Evolutionary conservation across 2,329 filamentous ascomycete genomes (phyloP), one percentile per base, ranked within the genome.

Genomic region (Talaromyces amestolkiae): DNA sequence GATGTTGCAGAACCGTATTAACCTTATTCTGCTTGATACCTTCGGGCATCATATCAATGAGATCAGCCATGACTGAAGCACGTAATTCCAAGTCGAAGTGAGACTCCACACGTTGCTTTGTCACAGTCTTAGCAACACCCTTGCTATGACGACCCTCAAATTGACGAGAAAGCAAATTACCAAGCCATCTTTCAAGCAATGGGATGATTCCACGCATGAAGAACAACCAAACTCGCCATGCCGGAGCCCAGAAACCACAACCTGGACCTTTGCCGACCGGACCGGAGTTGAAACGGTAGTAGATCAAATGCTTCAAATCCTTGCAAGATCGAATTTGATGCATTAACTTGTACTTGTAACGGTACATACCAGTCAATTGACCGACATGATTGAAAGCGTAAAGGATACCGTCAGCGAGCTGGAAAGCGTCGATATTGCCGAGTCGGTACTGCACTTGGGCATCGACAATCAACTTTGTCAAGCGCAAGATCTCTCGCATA

Each of bases 41-140:
- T 77, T 99, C 96, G 0, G 95, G 95, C 95, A 99, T 99, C 96
- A 99, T 99, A 74, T 99, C 95, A 91, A 97, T 97, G 60, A 99
- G 83, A 79, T 99, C 95, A 53, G 94, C 93, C 94, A 99, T 99
- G 70, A 99, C 95, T 0, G 95, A 97, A 17, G 96, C 96, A 73
- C 95, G 92, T 60, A 99, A 88, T 79, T 99, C 95, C 65, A 99
- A 85, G 79, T 99, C 95, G 74, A 97, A 99, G 76, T 99, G 96
- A 27, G 95, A 98, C 76, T 99, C 95, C 6, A 99, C 95, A 81
- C 95, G 92, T 80, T 99, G 95, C 81, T 99, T 99, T 3, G 95
- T 99, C 41, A 99, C 95, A 0, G 95, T 99, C 84, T 99, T 99
- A 39, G 95, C 95, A 51, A 99, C 95, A 69, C 95, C 95, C 80